Evolutionary conservation across 192 early-diverging fungal species (phyloP).

Genomic region (Coemansia sp.): DNA sequence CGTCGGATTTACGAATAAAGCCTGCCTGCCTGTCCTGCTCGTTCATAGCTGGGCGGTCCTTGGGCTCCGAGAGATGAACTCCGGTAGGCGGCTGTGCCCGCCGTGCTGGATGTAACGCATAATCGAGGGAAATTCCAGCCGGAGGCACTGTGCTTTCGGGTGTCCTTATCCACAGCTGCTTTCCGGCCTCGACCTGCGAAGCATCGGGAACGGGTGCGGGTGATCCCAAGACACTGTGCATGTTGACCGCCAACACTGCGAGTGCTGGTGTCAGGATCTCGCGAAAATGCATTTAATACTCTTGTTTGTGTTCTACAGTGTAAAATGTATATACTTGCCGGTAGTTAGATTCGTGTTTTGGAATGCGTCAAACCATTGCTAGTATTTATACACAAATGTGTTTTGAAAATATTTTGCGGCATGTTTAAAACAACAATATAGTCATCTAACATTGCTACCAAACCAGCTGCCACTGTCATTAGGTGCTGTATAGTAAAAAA

Average conservation of each 20-base stretch:
- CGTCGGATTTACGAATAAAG: conserved; percentile 11
- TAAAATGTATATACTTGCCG: not conserved
- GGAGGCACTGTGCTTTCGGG: conserved; percentile 19
- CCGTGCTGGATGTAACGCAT: conserved; percentile 11
- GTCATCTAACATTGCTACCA: not conserved
- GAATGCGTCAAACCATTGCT: not conserved
- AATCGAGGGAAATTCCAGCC: conserved; percentile 20
- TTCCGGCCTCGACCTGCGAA: conserved; percentile 1
- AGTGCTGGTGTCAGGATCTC: not conserved
- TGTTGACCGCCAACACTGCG: not conserved
- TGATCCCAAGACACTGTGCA: not conserved
- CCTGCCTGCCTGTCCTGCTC: conserved; percentile 30
- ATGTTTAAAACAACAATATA: not conserved
- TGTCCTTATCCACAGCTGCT: conserved; percentile 39
- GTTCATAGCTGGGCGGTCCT: conserved; percentile 18
- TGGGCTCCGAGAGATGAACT: conserved; percentile 29
- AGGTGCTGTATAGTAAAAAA: not conserved
- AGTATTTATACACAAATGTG: not conserved
- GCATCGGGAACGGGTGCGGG: not conserved
- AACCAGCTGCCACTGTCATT: not conserved
- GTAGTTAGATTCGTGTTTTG: not conserved
- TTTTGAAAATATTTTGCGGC: not conserved
- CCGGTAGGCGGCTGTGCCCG: conserved; percentile 46
- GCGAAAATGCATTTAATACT: not conserved
- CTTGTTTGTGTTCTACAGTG: not conserved